A percentile compares a stretch with the other conserved stretches of the same genome.
phyloP scores from a whole-genome alignment of 257 asterid genomes.

The Osmanthus fragrans region DNA sequence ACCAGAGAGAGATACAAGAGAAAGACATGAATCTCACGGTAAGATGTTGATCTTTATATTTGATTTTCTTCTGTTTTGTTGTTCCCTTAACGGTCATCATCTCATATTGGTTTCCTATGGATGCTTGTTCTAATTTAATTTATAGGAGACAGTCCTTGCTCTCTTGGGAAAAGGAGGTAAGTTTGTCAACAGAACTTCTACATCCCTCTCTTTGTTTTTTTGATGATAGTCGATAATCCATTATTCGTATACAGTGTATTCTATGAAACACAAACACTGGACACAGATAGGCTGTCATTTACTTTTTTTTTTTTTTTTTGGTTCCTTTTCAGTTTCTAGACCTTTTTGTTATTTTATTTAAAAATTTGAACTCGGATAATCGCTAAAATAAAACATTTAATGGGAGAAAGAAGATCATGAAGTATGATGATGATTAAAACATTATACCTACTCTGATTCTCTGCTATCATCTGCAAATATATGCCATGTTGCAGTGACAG shows the following conservation, averaged over 20 bases:
- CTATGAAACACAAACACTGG: neutral
- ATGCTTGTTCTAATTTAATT: slow-evolving; percentile 21
- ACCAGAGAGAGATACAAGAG: slow-evolving; percentile 52
- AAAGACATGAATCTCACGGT: slow-evolving; percentile 65
- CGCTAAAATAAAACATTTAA: neutral
- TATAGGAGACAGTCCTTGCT: slow-evolving; percentile 67
- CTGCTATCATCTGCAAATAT: slow-evolving; percentile 16
- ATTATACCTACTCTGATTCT: slow-evolving; percentile 14
- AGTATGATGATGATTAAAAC: neutral
- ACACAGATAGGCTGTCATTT: neutral
- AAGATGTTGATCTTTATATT: slow-evolving; percentile 25
- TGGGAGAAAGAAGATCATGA: neutral
- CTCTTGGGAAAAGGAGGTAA: slow-evolving; percentile 59
- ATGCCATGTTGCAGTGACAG: slow-evolving; percentile 44
- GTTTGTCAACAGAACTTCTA: slow-evolving; percentile 21
- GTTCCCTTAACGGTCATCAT: neutral
- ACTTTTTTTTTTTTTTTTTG: neutral
- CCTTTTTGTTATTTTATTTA: neutral
- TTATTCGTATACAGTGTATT: neutral
- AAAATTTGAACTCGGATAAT: neutral
- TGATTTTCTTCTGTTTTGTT: slow-evolving; percentile 9
- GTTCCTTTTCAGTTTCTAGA: neutral
- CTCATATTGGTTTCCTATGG: slow-evolving; percentile 8
- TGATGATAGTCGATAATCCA: slow-evolving; percentile 8
- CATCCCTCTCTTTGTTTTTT: neutral